Evolutionary conservation across 2,329 filamentous ascomycete genomes (phyloP), one percentile per base, ranked within the genome.

Genomic region (Aureobasidium leucospermi): DNA sequence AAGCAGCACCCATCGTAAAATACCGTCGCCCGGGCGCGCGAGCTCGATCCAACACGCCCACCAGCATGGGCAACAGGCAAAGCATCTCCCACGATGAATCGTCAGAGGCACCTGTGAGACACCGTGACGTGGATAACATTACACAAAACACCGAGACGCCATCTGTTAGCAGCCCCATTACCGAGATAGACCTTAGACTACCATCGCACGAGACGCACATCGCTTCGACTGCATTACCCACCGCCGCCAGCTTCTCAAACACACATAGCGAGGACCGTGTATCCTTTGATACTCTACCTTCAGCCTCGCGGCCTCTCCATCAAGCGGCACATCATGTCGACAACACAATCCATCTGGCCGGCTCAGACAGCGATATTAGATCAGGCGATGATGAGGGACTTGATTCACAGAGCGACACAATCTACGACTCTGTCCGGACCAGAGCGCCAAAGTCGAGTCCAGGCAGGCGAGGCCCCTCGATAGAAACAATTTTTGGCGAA

Each of bases 401-500:
- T n/a, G 88, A 90, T 69, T 84, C 87, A 67, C 86, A 85, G 73
- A 90, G 87, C 70, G 88, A 92, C 66, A 89, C 85, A 16, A 79
- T 88, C 59, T 91, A 85, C 71, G 89, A 92, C 75, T 91, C 88
- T 32, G 74, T 90, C 65, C 85, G 87, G 57, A 91, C 88, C 15
- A 79, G 82, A 61, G 85, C 82, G 41, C 90, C 87, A 9, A 81
- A 82, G 62, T 87, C 85, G 63, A 79, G 82, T 58, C 83, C 85
- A 61, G 82, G 84, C 36, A 80, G 85, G 48, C 85, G 89, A 39
- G 87, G 86, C 31, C 87, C 88, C 15, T 76, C 79, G 51, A 84
- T 91, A 52, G 88, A 91, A 68, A 89, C 85, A 28, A 88, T 91
- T 78, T 92, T 91, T 71, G 88, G 92, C 72, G 88, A 92, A 66